A percentile compares a stretch with the other conserved stretches of the same genome.
phyloP scores from a whole-genome alignment of 345 rosid species.

The Combretum micranthum region DNA sequence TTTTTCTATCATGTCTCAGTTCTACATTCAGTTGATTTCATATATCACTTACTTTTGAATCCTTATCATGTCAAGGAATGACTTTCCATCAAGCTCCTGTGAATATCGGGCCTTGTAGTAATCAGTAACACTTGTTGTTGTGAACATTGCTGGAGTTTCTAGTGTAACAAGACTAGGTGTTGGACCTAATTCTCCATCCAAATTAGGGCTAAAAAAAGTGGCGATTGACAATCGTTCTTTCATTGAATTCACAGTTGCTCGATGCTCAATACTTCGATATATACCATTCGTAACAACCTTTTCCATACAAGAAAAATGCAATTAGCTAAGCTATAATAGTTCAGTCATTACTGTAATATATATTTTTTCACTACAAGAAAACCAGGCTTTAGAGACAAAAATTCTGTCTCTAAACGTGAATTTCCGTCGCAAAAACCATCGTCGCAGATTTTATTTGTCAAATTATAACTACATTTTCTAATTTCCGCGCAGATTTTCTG shows the following conservation, averaged over 20 bases:
- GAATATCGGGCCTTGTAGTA: not conserved
- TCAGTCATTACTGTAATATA: too few relatives aligned
- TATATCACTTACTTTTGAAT: not conserved
- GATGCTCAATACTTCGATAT: not conserved
- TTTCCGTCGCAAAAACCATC: too few relatives aligned
- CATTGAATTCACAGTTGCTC: not conserved
- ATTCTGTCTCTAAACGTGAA: too few relatives aligned
- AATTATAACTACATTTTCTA: too few relatives aligned
- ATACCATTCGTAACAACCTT: not conserved
- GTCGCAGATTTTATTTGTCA: too few relatives aligned
- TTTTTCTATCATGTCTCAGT: too few relatives aligned
- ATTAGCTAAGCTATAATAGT: too few relatives aligned
- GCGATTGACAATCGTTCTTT: not conserved
- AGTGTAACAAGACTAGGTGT: not conserved
- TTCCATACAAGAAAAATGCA: too few relatives aligned
- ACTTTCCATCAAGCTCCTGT: not conserved
- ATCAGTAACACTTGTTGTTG: not conserved
- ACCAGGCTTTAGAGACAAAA: too few relatives aligned
- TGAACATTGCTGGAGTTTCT: not conserved
- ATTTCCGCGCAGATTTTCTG: too few relatives aligned
- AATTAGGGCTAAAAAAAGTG: not conserved
- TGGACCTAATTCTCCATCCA: slow-evolving; percentile 2
- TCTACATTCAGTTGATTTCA: not conserved
- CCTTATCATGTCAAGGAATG: not conserved
- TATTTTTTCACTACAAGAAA: too few relatives aligned